Evolutionary conservation across 495 filamentous ascomycete genomes (phyloP).

Genomic region (Hypoxylon cercidicola): DNA sequence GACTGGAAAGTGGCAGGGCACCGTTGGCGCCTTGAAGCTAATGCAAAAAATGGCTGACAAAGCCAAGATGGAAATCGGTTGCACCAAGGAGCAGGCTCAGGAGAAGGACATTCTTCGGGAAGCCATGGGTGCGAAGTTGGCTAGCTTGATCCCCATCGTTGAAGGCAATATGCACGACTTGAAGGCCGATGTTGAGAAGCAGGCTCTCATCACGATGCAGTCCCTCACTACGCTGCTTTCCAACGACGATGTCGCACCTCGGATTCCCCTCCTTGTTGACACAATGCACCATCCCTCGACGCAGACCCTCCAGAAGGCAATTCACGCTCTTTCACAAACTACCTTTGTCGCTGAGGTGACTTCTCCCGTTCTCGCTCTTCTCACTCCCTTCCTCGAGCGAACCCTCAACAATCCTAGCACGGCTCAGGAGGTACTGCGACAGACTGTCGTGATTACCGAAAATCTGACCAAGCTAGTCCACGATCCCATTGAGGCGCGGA

Average conservation of each 20-base stretch:
- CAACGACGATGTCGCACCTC: conserved; percentile 95
- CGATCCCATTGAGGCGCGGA: conserved; percentile 93
- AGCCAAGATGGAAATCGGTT: conserved; percentile 83
- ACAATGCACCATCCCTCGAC: conserved; percentile 94
- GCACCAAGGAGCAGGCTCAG: conserved; percentile 78
- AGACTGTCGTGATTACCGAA: conserved; percentile 97
- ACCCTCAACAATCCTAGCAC: conserved; percentile 90
- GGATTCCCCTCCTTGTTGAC: conserved; percentile 92
- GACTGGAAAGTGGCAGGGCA: conserved; percentile 95
- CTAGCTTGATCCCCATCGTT: conserved; percentile 88
- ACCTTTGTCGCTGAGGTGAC: conserved; percentile 98
- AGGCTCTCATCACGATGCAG: conserved; percentile 89
- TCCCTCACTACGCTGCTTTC: conserved; percentile 89
- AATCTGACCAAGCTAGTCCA: conserved; percentile 99
- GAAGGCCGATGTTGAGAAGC: conserved; percentile 89
- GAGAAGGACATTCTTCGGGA: conserved; percentile 89
- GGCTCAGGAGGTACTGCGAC: conserved; percentile 91
- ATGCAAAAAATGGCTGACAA: conserved; percentile 93
- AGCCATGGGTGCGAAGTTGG: conserved; percentile 90
- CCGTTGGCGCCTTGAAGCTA: conserved; percentile 82
- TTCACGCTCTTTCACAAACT: conserved; percentile 97
- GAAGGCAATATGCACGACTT: conserved; percentile 97
- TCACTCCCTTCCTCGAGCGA: conserved; percentile 94
- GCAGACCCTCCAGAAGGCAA: conserved; percentile 91
- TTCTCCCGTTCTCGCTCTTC: conserved; percentile 95